These are phyloP conservation scores for Mycogone perniciosa DNA, from an alignment of 2,329 filamentous ascomycete genomes.

Conservation along the genomic window DNA sequence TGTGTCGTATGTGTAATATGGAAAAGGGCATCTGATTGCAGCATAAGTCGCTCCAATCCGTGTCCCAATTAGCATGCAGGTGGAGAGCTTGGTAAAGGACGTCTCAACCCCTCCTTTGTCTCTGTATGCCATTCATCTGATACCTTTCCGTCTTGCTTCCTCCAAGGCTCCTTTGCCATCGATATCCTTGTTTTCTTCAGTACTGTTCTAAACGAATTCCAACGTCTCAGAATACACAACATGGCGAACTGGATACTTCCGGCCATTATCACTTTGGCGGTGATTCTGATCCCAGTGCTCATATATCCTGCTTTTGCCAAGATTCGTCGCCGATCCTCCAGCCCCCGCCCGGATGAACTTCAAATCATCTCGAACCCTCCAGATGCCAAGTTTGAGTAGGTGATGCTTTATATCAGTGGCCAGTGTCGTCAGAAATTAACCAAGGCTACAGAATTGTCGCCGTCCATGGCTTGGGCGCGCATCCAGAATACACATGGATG, in stretches of 20 bases:
- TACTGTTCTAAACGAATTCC: background rate
- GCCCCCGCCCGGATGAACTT: background rate
- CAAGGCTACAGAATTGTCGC: background rate
- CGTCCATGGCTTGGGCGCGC: background rate
- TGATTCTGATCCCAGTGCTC: background rate
- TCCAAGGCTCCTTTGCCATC: no score
- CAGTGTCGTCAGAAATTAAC: no score
- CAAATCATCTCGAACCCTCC: background rate
- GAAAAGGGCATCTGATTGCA: background rate
- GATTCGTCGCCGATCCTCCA: background rate
- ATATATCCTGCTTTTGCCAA: background rate
- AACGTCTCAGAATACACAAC: background rate
- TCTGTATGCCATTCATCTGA: no score
- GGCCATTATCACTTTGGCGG: background rate
- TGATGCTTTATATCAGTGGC: no score
- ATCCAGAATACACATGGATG: background rate
- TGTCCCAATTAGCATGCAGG: no score
- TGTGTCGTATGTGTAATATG: background rate
- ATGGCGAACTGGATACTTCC: background rate
- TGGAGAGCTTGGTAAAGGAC: no score
- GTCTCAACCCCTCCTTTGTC: no score
- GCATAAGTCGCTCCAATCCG: no score
- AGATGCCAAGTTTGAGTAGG: background rate
- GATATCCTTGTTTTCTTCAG: background rate
- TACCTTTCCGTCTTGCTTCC: no score